phyloP scores from a whole-genome alignment of 495 filamentous ascomycete species.

The Xylaria flabelliformis region DNA sequence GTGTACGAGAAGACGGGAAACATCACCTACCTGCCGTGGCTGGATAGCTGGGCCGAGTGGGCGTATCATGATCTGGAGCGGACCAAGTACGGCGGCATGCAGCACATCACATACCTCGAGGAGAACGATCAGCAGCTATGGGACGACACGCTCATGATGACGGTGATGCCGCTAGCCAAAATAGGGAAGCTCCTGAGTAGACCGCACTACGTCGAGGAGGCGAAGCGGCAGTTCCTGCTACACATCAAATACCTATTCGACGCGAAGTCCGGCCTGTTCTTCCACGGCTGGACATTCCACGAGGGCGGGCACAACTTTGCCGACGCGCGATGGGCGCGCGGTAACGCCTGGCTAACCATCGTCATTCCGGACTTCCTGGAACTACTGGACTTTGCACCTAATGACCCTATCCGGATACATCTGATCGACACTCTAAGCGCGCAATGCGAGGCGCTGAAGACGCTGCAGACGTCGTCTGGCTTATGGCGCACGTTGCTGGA shows the following conservation, averaged over 20 bases:
- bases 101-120: constrained; percentile 71
- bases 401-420: constrained; percentile 66
- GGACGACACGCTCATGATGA: constrained; percentile 86
- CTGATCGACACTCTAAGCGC: constrained; percentile 66
- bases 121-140: constrained; percentile 73
- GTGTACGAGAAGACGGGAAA: constrained; percentile 72
- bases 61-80: constrained; percentile 73
- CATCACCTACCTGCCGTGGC: constrained; percentile 67
- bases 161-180: constrained; percentile 75
- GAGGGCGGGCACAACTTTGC: constrained; percentile 75
- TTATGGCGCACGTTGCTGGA: constrained; percentile 75
- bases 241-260: constrained; percentile 78
- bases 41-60: constrained; percentile 79
- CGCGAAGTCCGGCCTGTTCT: constrained; percentile 69
- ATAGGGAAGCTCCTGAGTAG: constrained; percentile 70
- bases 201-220: constrained; percentile 72
- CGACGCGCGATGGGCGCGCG: constrained; percentile 70
- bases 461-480: constrained; percentile 62
- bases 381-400: constrained; percentile 60
- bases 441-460: constrained; percentile 64
- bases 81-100: constrained; percentile 74
- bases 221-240: constrained; percentile 73
- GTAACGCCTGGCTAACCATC: constrained; percentile 72
- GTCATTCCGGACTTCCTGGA: constrained; percentile 76
- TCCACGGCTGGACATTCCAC: constrained; percentile 77